A percentile compares a stretch with the other conserved stretches of the same genome.
phyloP scores from a whole-genome alignment of 805 yeast genomes.

The Candida chauliodis region DNA sequence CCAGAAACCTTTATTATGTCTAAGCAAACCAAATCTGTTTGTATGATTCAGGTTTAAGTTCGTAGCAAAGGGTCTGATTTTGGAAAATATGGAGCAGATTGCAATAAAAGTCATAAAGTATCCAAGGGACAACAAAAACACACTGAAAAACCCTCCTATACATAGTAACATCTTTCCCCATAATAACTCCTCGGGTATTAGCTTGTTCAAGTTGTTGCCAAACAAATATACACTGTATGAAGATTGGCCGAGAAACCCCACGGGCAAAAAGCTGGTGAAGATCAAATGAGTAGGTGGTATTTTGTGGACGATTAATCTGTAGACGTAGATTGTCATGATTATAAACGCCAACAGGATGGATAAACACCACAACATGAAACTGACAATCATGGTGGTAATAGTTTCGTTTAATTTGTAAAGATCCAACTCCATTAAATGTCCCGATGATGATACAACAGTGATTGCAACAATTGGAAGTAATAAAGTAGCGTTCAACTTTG shows the following conservation, averaged over 20 bases:
- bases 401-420: slow-evolving; percentile 44
- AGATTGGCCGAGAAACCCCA: slow-evolving; percentile 88
- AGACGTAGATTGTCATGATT: slow-evolving; percentile 52
- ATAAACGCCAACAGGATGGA: slow-evolving; percentile 62
- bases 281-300: slow-evolving; percentile 53
- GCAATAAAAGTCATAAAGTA: slow-evolving; percentile 45
- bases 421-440: slow-evolving; percentile 48
- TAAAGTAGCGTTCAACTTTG: slow-evolving; percentile 50
- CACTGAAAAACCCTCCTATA: slow-evolving; percentile 31
- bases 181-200: slow-evolving; percentile 12
- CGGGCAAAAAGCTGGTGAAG: slow-evolving; percentile 70
- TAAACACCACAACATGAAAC: slow-evolving; percentile 63
- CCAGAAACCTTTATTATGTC: slow-evolving; percentile 41
- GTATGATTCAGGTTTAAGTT: slow-evolving; percentile 20
- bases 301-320: slow-evolving; percentile 56
- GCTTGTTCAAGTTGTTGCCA: slow-evolving; percentile 37
- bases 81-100: slow-evolving; percentile 38
- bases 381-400: slow-evolving; percentile 50
- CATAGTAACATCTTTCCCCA: slow-evolving; percentile 14
- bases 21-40: slow-evolving; percentile 18
- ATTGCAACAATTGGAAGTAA: slow-evolving; percentile 77
- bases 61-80: slow-evolving; percentile 31
- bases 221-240: slow-evolving; percentile 60
- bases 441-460: slow-evolving; percentile 73
- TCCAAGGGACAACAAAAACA: slow-evolving; percentile 53